phyloP scores from a whole-genome alignment of 2,329 filamentous ascomycete genomes.

The Teratosphaeria destructans region DNA sequence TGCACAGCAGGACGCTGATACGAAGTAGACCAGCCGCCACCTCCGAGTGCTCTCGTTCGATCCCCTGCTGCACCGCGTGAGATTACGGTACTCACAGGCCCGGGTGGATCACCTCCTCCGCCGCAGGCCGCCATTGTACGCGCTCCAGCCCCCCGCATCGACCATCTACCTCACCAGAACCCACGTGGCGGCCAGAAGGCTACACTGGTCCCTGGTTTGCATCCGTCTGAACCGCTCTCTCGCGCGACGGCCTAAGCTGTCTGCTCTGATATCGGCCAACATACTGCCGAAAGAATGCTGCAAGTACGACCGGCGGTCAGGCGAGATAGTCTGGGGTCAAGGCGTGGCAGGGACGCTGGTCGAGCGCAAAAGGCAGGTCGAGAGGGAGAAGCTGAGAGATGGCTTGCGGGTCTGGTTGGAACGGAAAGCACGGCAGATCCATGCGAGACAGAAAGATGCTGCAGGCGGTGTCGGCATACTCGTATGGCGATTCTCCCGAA shows the following conservation, averaged over 20 bases:
- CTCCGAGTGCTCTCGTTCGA: conserved; percentile 53
- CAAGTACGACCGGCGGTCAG: conserved; percentile 21
- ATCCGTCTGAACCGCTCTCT: conserved; percentile 56
- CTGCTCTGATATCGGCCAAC: conserved; percentile 50
- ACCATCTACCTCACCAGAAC: conserved; percentile 59
- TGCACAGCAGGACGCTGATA: conserved; percentile 2
- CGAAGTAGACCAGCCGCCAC: conserved; percentile 48
- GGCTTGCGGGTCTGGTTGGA: conserved; percentile 54
- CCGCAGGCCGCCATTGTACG: conserved; percentile 48
- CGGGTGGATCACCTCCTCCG: conserved; percentile 47
- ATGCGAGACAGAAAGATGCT: conserved; percentile 24
- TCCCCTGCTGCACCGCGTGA: conserved; percentile 54
- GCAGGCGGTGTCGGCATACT: conserved; percentile 32
- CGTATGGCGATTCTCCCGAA: conserved; percentile 30
- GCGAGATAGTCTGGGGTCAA: conserved; percentile 25
- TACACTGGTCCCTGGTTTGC: conserved; percentile 53
- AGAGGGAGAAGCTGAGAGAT: conserved; percentile 59
- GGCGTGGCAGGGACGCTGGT: conserved; percentile 50
- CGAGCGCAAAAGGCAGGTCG: conserved; percentile 51
- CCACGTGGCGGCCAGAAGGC: conserved; percentile 51
- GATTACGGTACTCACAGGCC: conserved; percentile 47
- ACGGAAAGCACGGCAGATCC: conserved; percentile 26
- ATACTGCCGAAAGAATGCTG: conserved; percentile 57
- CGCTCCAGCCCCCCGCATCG: conserved; percentile 51
- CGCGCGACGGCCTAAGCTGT: conserved; percentile 48